Percentiles rank a stretch among this genome's conserved stretches.
Evolutionary conservation across 495 filamentous ascomycete genomes (phyloP).

Genomic region (Thermothielavioides terrestris): DNA sequence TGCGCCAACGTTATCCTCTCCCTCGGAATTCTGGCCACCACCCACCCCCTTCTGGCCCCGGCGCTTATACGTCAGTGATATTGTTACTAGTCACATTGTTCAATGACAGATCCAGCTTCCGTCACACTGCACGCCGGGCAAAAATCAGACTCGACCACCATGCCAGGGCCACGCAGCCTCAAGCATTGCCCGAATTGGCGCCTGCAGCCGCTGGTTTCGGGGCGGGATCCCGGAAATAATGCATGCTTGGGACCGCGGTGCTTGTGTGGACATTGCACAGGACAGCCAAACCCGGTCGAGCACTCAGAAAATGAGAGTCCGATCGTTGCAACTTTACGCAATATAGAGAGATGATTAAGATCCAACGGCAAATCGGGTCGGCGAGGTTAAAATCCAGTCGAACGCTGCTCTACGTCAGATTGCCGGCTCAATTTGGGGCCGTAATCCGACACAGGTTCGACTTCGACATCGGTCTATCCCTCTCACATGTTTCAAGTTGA

Average conservation of each 20-base stretch:
- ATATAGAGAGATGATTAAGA: no score
- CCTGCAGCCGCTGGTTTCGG: constrained; percentile 20
- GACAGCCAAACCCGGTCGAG: background rate
- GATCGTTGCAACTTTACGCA: no score
- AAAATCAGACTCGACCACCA: no score
- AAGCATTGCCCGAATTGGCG: constrained; percentile 12
- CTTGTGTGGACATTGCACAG: constrained; percentile 3
- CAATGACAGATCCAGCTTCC: constrained; percentile 1
- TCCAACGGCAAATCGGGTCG: constrained; percentile 21
- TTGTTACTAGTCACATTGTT: background rate
- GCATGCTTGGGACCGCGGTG: constrained; percentile 2
- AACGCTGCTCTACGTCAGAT: constrained; percentile 21
- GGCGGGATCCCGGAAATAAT: constrained; percentile 16
- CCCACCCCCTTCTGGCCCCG: background rate
- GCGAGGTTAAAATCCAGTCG: constrained; percentile 18
- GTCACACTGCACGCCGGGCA: background rate
- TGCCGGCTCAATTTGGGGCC: constrained; percentile 14
- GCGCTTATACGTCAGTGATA: background rate
- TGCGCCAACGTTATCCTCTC: constrained; percentile 4
- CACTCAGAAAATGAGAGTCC: constrained; percentile 2
- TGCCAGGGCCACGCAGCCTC: no score
- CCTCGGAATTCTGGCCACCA: background rate
- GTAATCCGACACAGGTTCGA: constrained; percentile 17
- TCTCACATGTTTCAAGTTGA: no score
- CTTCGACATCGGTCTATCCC: no score